Conservation (phyloP, 148 eudicot genomes). For the Rhododendron vialii region DNA sequence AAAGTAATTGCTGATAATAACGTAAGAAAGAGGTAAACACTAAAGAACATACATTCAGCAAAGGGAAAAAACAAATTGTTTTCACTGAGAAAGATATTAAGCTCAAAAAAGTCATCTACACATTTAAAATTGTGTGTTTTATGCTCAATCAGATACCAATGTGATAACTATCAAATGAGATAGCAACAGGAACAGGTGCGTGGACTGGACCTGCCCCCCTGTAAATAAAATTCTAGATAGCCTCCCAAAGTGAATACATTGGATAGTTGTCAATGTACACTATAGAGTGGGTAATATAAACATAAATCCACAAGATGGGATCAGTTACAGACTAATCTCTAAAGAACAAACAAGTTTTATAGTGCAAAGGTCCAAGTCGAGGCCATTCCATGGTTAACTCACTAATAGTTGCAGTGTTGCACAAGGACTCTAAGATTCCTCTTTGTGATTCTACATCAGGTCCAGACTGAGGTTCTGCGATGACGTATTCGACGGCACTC, state of each 20-base stretch:
- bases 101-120: background rate
- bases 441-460: background rate
- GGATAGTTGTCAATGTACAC: background rate
- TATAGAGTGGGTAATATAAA: background rate
- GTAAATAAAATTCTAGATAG: background rate
- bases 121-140: background rate
- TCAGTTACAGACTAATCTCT: background rate
- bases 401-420: background rate
- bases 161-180: background rate
- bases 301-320: background rate
- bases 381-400: background rate
- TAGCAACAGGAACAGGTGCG: background rate
- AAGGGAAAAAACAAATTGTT: background rate
- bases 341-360: too few species aligned
- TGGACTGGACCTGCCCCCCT: background rate
- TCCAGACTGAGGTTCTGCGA: background rate
- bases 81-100: background rate
- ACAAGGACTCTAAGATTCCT: background rate
- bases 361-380: background rate
- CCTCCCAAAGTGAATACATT: background rate
- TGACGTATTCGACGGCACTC: background rate
- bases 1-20: background rate
- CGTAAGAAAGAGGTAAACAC: background rate
- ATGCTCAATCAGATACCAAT: background rate
- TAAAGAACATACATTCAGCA: background rate